Conservation (phyloP, 352 stramenopile genomes). For the Pythium insidiosum region DNA sequence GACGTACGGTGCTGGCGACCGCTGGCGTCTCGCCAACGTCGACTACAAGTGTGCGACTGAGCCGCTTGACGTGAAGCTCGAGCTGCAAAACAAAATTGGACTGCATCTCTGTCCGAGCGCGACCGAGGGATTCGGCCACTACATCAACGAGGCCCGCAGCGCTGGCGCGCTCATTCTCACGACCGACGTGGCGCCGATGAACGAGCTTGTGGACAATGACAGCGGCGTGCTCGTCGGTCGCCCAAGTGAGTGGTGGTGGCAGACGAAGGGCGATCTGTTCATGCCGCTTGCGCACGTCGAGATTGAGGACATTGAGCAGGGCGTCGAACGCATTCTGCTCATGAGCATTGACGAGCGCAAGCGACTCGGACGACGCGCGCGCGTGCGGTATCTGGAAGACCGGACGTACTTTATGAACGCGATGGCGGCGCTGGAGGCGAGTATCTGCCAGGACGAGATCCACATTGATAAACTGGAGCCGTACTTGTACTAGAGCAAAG, state of each 20-base stretch:
- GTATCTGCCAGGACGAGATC: slow-evolving; percentile 72
- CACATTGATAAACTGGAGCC: slow-evolving; percentile 65
- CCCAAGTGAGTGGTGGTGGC: slow-evolving; percentile 63
- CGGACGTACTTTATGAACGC: slow-evolving; percentile 75
- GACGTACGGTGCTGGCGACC: slow-evolving; percentile 32
- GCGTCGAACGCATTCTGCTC: slow-evolving; percentile 59
- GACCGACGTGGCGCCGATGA: slow-evolving; percentile 77
- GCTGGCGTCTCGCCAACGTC: slow-evolving; percentile 58
- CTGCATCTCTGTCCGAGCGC: slow-evolving; percentile 71
- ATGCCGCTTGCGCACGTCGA: slow-evolving; percentile 65
- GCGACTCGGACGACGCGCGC: slow-evolving; percentile 57
- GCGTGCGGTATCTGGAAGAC: slow-evolving; percentile 68
- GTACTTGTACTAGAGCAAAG: slow-evolving; percentile 76
- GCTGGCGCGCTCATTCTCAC: slow-evolving; percentile 65
- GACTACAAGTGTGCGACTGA: slow-evolving; percentile 68
- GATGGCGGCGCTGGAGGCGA: slow-evolving; percentile 72
- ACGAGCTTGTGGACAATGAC: slow-evolving; percentile 69
- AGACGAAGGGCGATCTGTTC: slow-evolving; percentile 78
- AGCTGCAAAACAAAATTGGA: slow-evolving; percentile 68
- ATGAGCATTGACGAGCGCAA: slow-evolving; percentile 67
- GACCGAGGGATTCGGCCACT: slow-evolving; percentile 77
- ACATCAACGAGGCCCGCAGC: slow-evolving; percentile 81
- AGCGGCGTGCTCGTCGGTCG: slow-evolving; percentile 63
- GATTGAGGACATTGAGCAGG: slow-evolving; percentile 51
- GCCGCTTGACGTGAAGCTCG: slow-evolving; percentile 40